phyloP scores from a whole-genome alignment of 306 rosid genomes.

The Neltuma alba region DNA sequence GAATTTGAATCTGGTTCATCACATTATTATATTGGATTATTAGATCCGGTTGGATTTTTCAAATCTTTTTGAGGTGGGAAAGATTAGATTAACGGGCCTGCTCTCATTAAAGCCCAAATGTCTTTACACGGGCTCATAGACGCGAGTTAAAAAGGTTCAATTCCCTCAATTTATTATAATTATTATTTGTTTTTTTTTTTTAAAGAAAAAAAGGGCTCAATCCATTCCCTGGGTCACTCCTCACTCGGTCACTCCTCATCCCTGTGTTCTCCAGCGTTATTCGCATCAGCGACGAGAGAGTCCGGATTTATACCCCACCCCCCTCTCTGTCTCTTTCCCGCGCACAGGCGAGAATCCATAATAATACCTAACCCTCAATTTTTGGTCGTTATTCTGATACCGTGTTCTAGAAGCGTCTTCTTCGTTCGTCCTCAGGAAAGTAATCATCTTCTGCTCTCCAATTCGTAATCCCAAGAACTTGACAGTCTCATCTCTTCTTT shows the following conservation, averaged over 20 bases:
- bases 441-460: not conserved
- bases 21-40: too few species aligned
- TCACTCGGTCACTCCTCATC: too few species aligned
- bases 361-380: too few species aligned
- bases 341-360: not conserved
- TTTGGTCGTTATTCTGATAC: not conserved
- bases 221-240: too few species aligned
- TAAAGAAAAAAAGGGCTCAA: too few species aligned
- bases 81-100: not conserved
- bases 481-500: not conserved
- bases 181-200: too few species aligned
- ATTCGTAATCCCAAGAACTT: not conserved
- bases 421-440: not conserved
- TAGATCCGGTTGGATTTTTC: too few species aligned
- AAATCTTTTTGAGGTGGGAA: not conserved
- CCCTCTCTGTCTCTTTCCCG: not conserved
- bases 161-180: not conserved
- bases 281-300: not conserved
- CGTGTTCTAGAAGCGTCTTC: constrained; percentile 22
- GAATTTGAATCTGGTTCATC: too few species aligned
- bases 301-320: not conserved
- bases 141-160: not conserved
- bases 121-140: not conserved
- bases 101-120: not conserved
- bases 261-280: not conserved